Percentiles rank a stretch among this genome's conserved stretches.
These are phyloP conservation scores for Sequoia sempervirens DNA, from an alignment of 75 land plant species.

Conservation along the genomic window DNA sequence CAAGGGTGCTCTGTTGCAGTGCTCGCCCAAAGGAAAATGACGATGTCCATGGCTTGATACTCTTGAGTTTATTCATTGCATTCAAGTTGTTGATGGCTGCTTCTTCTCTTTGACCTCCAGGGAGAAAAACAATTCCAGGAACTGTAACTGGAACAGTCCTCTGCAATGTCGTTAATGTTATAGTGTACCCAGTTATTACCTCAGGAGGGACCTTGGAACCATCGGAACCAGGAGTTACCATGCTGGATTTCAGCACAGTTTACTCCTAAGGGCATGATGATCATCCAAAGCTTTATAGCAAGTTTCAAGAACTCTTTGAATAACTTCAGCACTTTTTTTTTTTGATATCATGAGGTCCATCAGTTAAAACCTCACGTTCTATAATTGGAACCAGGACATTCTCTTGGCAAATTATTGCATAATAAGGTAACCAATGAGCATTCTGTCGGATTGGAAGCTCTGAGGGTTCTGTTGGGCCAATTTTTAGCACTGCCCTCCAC, in stretches of 20 bases:
- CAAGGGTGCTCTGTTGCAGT: conserved; percentile 61
- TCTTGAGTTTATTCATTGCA: conserved; percentile 72
- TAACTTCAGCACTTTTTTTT: conserved; percentile 60
- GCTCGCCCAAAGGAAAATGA: conserved; percentile 65
- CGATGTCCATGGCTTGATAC: conserved; percentile 74
- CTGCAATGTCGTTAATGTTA: conserved; percentile 35
- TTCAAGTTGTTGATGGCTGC: conserved; percentile 66
- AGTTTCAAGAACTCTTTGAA: conserved; percentile 69
- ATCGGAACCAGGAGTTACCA: conserved; percentile 85
- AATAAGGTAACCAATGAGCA: conserved; percentile 75
- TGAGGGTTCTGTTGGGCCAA: no score
- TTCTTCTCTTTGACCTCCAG: conserved; percentile 67
- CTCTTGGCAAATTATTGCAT: conserved; percentile 63
- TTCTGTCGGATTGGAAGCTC: no score
- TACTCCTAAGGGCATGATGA: conserved; percentile 72
- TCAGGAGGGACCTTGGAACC: conserved; percentile 62
- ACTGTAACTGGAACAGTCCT: conserved; percentile 81
- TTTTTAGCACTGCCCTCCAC: conserved; percentile 62
- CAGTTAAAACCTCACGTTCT: conserved; percentile 73
- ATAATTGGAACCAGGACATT: conserved; percentile 82
- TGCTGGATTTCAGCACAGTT: conserved; percentile 66
- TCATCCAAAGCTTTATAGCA: conserved; percentile 80
- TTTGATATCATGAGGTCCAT: conserved; percentile 63
- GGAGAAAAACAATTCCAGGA: conserved; percentile 60
- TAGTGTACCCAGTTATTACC: conserved; percentile 66